Evolutionary conservation across 352 stramenopile species (phyloP).

Genomic region (Pythium dissotocum): DNA sequence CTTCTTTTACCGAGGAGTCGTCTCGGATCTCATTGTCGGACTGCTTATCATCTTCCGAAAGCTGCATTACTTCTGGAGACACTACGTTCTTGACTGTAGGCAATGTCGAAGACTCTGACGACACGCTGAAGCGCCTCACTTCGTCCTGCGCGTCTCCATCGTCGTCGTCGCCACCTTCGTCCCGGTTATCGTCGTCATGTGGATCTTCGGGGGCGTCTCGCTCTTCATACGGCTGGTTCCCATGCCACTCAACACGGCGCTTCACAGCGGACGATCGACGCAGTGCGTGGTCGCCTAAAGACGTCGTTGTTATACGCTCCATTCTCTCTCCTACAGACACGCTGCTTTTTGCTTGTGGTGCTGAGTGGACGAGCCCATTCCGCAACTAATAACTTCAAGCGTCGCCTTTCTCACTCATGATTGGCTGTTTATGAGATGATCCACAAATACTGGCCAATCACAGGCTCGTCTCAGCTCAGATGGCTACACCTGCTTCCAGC

Average conservation of each 20-base stretch:
- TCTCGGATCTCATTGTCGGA: background rate
- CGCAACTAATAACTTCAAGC: conserved; percentile 4
- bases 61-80: background rate
- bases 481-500: conserved; percentile 9
- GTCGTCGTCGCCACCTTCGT: background rate
- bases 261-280: background rate
- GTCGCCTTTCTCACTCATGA: conserved; percentile 2
- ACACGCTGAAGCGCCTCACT: background rate
- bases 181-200: background rate
- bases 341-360: too few relatives aligned
- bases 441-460: conserved; percentile 22
- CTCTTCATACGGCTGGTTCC: background rate
- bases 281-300: background rate
- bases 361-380: background rate
- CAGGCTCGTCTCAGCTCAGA: background rate
- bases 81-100: background rate
- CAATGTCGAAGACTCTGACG: conserved; percentile 1
- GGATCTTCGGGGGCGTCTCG: conserved; percentile 1
- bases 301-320: background rate
- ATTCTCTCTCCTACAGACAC: background rate
- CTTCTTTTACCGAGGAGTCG: background rate
- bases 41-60: conserved; percentile 5
- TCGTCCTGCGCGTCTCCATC: background rate
- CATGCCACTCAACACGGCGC: background rate
- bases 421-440: conserved; percentile 11